These are phyloP conservation scores for Candida glaebosa DNA, from an alignment of 805 yeast genomes.

Conservation along the genomic window DNA sequence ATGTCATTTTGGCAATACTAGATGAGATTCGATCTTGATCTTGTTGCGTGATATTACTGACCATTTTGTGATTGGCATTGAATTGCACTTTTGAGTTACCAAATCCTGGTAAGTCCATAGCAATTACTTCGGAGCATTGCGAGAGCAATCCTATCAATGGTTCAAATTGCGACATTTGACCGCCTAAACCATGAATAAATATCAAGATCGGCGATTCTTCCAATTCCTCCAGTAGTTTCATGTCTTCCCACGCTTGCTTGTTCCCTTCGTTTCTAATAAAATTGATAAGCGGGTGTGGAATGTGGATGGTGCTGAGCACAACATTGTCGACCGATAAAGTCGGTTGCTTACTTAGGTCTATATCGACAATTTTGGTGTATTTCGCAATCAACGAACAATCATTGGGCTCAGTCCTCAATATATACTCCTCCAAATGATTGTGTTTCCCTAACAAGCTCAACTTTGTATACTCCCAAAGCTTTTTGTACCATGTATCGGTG, in stretches of 20 bases:
- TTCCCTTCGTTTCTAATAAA: slow-evolving; percentile 26
- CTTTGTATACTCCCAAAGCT: slow-evolving; percentile 24
- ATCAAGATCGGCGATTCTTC: slow-evolving; percentile 56
- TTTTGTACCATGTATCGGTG: slow-evolving; percentile 19
- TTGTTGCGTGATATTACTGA: slow-evolving; percentile 21
- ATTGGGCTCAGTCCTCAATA: slow-evolving; percentile 45
- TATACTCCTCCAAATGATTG: slow-evolving; percentile 41
- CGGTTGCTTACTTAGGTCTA: slow-evolving; percentile 25
- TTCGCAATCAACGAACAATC: slow-evolving; percentile 54
- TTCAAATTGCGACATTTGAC: slow-evolving; percentile 83
- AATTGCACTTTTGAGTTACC: slow-evolving; percentile 48
- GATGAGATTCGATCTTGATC: slow-evolving; percentile 31
- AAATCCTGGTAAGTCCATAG: slow-evolving; percentile 86
- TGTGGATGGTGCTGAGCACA: slow-evolving; percentile 39
- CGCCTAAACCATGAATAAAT: slow-evolving; percentile 87
- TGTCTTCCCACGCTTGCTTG: slow-evolving; percentile 9
- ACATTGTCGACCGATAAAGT: slow-evolving; percentile 28
- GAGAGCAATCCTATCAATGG: slow-evolving; percentile 61
- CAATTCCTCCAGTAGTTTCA: slow-evolving; percentile 28
- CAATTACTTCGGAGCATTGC: slow-evolving; percentile 58
- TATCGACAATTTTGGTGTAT: slow-evolving; percentile 37
- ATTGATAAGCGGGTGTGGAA: slow-evolving; percentile 47
- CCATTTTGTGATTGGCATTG: slow-evolving; percentile 10
- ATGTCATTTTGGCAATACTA: slow-evolving; percentile 26
- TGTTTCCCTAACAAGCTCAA: slow-evolving; percentile 17